Base-by-base conservation (phyloP, 768 basidiomycete species). In the Tricholoma sp. region DNA sequence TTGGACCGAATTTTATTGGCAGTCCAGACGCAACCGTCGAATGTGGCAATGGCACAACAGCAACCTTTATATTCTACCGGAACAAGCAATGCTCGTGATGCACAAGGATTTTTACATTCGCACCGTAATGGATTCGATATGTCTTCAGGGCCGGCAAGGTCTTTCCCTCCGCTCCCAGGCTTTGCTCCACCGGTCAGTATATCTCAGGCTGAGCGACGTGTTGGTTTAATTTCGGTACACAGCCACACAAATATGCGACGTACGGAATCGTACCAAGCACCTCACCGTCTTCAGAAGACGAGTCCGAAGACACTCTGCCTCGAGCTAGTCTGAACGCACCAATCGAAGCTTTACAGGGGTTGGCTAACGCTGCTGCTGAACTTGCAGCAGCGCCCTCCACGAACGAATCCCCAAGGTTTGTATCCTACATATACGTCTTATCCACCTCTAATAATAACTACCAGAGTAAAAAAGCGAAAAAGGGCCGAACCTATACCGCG, bases 291-390 rank as follows among this genome's bases (percentile, higher is more conserved):
- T 92, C 91, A 43, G 92, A 94, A 59, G 94, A 94, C 67, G 93
- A 94, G 71, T 91, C 90, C 0, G 92, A 95, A 66, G 92, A 94
- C 52, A 88, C 92, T 0, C 76, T 95, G 11, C 90, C 93, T 14
- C 82, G 92, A 32, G 81, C 88, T 37, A 83, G 89, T 31, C 76
- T 97, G 60, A 93, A 90, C 60, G 93, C 94, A 0, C 95, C 95
- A 1, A 95, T 96, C 55, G 93, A 97, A 67, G 95, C 95, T 11
- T 76, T 98, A 34, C 93, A 97, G 68, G 92, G 93, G 2, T 77
- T 97, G 52, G 95, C 95, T 27, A 94, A 97, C 68, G 95, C 94
- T 1, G 95, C 95, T 5, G 94, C 92, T 24, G 94, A 96, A 71
- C 91, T 94, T 6, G 91, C 92, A 0, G 88, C 90, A 10, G 89